Base-by-base conservation (phyloP, 176 grass and related monocot genomes). In the Juncus effusus region DNA sequence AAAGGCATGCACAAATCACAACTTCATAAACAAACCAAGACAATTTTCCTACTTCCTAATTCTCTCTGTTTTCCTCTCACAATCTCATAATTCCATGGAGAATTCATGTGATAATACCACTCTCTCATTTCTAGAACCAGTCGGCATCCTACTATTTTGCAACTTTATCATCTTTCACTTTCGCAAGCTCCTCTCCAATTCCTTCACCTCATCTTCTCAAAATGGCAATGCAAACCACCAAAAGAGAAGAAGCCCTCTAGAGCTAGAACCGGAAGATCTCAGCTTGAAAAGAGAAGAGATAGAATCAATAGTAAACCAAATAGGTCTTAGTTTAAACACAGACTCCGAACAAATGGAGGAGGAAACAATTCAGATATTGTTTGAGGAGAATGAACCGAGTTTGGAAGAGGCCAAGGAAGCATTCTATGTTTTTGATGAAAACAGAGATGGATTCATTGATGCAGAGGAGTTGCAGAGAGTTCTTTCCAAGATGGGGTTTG, bases 401-500 rank as follows among this genome's bases (percentile, higher is more conserved):
- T 66, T 96, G 61, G 69, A 78, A 38, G 91, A 96, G 74, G 76
- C 87, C 13, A 62, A 80, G 16, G 12, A 78, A 75, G 84, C 91
- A 11, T 90, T 96, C 65, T 70, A 15, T 63, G 61, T 90, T 39
- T 96, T 96, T 70, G 91, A 96, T 67, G 60, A 74, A 14, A 76
- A 87, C 57, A 65, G 73, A 5, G 81, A 90, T 57, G 91, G 91
- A 2, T 90, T 83, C 69, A 52, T 96, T 42, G 81, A 96, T 51
- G 79, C 79, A 19, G 62, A 5, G 0, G 91, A 96, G 69, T 45
- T 96, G 73, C 69, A 74, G 16, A 39, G 56, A 55, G 49, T 82
- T 44, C 70, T 96, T 38, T 4, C 7, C 10, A 83, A 72, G 44
- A 51, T 85, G 28, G 91, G 84, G 13, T 59, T 96, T 59, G 42